These are phyloP conservation scores for Rhynchosporium secalis DNA, from an alignment of 2,329 filamentous ascomycete species.

Conservation along the genomic window DNA sequence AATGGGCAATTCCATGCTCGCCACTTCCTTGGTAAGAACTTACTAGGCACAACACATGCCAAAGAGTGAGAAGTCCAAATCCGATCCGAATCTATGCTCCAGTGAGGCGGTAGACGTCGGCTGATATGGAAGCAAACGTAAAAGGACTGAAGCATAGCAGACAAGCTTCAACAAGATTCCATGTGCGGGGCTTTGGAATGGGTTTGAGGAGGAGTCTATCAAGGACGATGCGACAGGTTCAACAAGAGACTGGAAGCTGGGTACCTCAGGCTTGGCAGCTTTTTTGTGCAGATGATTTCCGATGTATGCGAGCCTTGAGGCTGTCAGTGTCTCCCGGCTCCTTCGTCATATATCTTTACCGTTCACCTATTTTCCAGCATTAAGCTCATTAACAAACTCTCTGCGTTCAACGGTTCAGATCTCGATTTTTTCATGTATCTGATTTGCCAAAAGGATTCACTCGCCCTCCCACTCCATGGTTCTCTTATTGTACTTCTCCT, in stretches of 20 bases:
- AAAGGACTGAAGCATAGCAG: neutral
- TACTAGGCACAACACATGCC: slow-evolving; percentile 6
- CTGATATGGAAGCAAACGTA: neutral
- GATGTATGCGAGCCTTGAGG: neutral
- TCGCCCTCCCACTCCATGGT: neutral
- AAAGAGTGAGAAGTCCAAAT: neutral
- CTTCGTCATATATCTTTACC: neutral
- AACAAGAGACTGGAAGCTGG: neutral
- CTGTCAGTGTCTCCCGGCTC: neutral
- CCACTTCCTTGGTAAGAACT: slow-evolving; percentile 1
- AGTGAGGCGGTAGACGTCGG: neutral
- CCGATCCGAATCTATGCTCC: neutral
- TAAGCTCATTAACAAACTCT: neutral
- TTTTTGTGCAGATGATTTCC: neutral
- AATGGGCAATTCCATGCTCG: neutral
- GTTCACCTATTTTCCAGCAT: neutral
- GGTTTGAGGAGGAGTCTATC: neutral
- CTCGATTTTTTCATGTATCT: neutral
- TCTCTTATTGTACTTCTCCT: neutral
- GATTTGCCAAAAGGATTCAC: neutral
- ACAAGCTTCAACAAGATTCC: neutral
- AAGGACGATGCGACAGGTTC: neutral
- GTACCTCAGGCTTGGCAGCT: slow-evolving; percentile 6
- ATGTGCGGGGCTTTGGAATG: neutral
- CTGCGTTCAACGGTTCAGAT: neutral